Evolutionary conservation across 2,329 filamentous ascomycete species (phyloP), one percentile per base, ranked within the genome.

Genomic region (Cordyceps javanica): DNA sequence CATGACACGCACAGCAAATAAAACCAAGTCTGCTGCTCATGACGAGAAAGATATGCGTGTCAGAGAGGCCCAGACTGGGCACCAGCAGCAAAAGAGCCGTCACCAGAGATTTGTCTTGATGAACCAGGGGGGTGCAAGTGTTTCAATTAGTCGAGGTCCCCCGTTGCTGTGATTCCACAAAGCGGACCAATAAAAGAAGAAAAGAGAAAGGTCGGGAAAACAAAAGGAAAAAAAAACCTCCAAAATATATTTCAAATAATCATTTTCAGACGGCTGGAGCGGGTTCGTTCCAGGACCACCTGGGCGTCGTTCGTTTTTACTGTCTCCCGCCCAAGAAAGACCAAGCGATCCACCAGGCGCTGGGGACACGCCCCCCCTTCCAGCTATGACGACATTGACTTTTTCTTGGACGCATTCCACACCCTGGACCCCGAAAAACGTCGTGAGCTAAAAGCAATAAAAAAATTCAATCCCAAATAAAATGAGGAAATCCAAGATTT

Each of bases 361-460:
- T 23, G 14, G 14, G 19, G 14, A 23, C 26, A 10, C 32, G 21
- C 32, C 21, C 32, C 19, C 32, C 11, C 30, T 30, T 16, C n/a
- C 21, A 28, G 26, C 25, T 56, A 56, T 56, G 54, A 56, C 54
- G 54, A 56, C 54, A 56, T 56, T 21, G 45, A 50, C 45, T 39
- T 30, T 49, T 26, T 21, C 14, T 19, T 3, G 8, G 8, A 19
- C 3, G n/a, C 5, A 39, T 8, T 28, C 3, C 36, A 23, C 49
- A 28, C 26, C 39, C 19, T 26, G 39, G 51, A 54, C 51, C 51
- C 38, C 38, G 38, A 54, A 54, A 54, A 2, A 13, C n/a, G 38
- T 19, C 7, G 38, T 10, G 8, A 3, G 23, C 34, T 39, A 23
- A 9, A 2, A 4, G n/a, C 32, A 16, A 13, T 7, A 3, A 21